A percentile compares a stretch with the other conserved stretches of the same genome.
Evolutionary conservation across 495 filamentous ascomycete species (phyloP).

Genomic region (Penicillium odoratum): DNA sequence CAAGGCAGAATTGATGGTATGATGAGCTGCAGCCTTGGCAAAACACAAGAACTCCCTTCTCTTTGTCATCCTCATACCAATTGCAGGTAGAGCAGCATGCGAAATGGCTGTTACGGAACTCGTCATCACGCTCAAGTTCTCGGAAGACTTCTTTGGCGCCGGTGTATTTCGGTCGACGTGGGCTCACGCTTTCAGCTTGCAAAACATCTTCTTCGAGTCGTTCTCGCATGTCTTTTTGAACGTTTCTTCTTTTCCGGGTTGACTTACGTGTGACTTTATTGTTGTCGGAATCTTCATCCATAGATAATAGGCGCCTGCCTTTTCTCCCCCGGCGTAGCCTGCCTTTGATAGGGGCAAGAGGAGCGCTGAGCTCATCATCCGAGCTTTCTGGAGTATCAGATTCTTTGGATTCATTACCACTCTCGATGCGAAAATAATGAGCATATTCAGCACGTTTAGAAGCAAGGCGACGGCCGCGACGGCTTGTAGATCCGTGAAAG

Average conservation of each 20-base stretch:
- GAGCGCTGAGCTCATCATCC: slow-evolving; percentile 8
- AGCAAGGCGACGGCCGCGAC: neutral
- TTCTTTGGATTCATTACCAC: slow-evolving; percentile 1
- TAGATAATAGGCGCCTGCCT: neutral
- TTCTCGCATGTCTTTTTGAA: slow-evolving; percentile 63
- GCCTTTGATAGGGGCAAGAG: neutral
- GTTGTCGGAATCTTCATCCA: slow-evolving; percentile 11
- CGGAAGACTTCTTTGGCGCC: slow-evolving; percentile 71
- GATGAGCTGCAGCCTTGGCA: slow-evolving; percentile 89
- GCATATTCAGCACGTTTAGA: slow-evolving; percentile 2
- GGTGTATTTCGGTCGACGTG: slow-evolving; percentile 51
- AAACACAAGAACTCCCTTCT: slow-evolving; percentile 66
- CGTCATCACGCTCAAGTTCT: slow-evolving; percentile 49
- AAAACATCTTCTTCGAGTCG: slow-evolving; percentile 65
- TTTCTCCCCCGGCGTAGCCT: slow-evolving; percentile 4
- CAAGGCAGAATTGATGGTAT: slow-evolving; percentile 82
- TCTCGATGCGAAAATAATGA: slow-evolving; percentile 5
- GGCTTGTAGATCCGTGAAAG: neutral
- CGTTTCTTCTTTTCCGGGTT: slow-evolving; percentile 24
- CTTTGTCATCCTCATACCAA: slow-evolving; percentile 46
- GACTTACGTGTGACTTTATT: slow-evolving; percentile 18
- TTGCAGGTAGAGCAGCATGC: slow-evolving; percentile 72
- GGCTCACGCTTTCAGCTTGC: slow-evolving; percentile 44
- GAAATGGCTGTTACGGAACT: slow-evolving; percentile 68
- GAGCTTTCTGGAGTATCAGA: slow-evolving; percentile 5